Conservation (phyloP, 371 early-diverging fungal species). For the Umbelopsis sp. region DNA sequence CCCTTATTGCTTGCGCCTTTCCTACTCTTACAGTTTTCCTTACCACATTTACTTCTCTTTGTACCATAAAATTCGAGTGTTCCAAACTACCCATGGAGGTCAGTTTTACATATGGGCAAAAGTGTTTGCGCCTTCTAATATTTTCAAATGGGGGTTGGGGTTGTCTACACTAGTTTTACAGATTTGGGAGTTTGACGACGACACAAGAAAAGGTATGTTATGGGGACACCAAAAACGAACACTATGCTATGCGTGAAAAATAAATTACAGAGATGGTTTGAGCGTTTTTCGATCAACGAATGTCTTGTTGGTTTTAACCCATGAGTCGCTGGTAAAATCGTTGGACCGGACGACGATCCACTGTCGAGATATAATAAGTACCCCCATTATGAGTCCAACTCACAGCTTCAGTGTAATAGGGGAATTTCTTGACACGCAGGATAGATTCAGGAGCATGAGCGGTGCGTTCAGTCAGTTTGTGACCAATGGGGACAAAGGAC, state of each 20-base stretch:
- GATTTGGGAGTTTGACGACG: not conserved
- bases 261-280: not conserved
- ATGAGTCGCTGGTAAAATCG: slow-evolving; percentile 60
- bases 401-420: slow-evolving; percentile 83
- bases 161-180: slow-evolving; percentile 1
- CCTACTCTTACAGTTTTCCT: not conserved
- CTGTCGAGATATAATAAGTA: slow-evolving; percentile 83
- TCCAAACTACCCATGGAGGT: too few species aligned
- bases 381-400: slow-evolving; percentile 94
- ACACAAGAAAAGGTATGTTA: slow-evolving; percentile 2
- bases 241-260: not conserved
- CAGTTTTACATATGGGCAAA: too few species aligned
- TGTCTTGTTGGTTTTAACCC: slow-evolving; percentile 3
- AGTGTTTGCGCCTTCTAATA: not conserved
- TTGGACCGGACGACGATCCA: slow-evolving; percentile 71
- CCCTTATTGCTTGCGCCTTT: not conserved
- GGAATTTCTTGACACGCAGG: slow-evolving; percentile 72
- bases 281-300: slow-evolving; percentile 9
- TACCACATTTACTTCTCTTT: too few species aligned
- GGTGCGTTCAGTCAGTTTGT: slow-evolving; percentile 78
- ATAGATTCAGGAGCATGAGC: slow-evolving; percentile 86
- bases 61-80: too few species aligned
- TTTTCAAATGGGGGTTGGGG: not conserved
- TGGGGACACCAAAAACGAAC: not conserved
- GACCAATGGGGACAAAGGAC: slow-evolving; percentile 81